A percentile compares a stretch with the other conserved stretches of the same genome.
phyloP scores from a whole-genome alignment of 2,329 filamentous ascomycete species.

The Trichoderma pleuroti region DNA sequence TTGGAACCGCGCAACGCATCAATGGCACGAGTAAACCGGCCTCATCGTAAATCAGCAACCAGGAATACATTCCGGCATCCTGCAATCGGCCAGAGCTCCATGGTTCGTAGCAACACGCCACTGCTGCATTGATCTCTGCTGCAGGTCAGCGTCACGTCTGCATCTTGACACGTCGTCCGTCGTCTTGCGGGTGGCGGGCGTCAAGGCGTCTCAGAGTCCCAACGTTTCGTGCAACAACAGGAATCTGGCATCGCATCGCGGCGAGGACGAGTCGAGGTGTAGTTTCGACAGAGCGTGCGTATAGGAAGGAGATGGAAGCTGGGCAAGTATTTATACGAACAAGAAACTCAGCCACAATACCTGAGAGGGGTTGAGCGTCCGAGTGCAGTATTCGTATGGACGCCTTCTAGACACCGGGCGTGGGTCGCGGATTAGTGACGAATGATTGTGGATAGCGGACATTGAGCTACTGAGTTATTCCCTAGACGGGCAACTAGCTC shows the following conservation, averaged over 20 bases:
- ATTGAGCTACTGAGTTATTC: constrained; percentile 1
- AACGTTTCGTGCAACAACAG: not conserved
- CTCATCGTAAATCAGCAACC: not conserved
- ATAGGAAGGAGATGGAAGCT: not conserved
- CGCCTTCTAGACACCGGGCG: not conserved
- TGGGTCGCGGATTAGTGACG: not conserved
- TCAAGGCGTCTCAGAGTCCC: not conserved
- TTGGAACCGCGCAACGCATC: not conserved
- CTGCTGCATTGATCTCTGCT: not conserved
- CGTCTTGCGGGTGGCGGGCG: not conserved
- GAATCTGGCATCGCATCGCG: not conserved
- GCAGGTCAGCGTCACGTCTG: not conserved
- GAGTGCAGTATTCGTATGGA: not conserved
- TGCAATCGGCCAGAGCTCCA: not conserved
- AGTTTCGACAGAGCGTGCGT: not conserved
- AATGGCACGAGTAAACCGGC: not conserved
- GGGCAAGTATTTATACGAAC: not conserved
- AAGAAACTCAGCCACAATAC: not conserved
- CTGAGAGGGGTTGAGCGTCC: not conserved
- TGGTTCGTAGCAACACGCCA: not conserved
- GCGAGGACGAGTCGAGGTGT: not conserved
- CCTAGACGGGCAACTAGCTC: not conserved
- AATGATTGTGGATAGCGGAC: not conserved
- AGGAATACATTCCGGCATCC: not conserved
- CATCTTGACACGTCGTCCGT: not conserved